Conservation (phyloP, 257 asterid species). For the Primulina eburnea region DNA sequence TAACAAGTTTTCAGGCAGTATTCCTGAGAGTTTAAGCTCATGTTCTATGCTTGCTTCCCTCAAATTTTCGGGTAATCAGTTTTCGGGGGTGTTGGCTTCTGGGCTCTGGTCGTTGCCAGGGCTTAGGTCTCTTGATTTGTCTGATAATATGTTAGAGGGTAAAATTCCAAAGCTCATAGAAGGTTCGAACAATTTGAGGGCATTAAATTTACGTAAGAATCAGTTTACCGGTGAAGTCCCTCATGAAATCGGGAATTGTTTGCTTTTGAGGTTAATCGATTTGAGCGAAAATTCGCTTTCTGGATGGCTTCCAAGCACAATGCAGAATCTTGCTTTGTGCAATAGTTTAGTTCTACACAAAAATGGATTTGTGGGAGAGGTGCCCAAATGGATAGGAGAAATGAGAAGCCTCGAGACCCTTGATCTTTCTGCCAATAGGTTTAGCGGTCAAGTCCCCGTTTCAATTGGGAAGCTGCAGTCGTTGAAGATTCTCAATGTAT, state of each 20-base stretch:
- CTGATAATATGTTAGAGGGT: slow-evolving; percentile 67
- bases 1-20: slow-evolving; percentile 65
- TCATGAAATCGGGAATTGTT: slow-evolving; percentile 60
- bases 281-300: slow-evolving; percentile 55
- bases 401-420: slow-evolving; percentile 62
- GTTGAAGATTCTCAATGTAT: slow-evolving; percentile 53
- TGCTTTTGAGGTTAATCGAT: slow-evolving; percentile 62
- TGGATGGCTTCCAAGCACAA: slow-evolving; percentile 61
- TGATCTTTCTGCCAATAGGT: slow-evolving; percentile 64
- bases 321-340: slow-evolving; percentile 72
- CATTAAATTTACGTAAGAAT: slow-evolving; percentile 50
- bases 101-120: slow-evolving; percentile 69
- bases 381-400: slow-evolving; percentile 80
- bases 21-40: slow-evolving; percentile 73
- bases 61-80: slow-evolving; percentile 72
- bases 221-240: slow-evolving; percentile 60
- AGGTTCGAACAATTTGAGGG: slow-evolving; percentile 58
- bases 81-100: slow-evolving; percentile 63
- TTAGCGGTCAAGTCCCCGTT: slow-evolving; percentile 56
- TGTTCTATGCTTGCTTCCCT: slow-evolving; percentile 67
- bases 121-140: slow-evolving; percentile 74
- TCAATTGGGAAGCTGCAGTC: slow-evolving; percentile 61
- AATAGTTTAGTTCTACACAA: slow-evolving; percentile 37
- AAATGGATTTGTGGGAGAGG: slow-evolving; percentile 48
- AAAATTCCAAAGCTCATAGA: slow-evolving; percentile 55